Conservation (phyloP, 176 grass and related monocot genomes). For the Thalia dealbata region DNA sequence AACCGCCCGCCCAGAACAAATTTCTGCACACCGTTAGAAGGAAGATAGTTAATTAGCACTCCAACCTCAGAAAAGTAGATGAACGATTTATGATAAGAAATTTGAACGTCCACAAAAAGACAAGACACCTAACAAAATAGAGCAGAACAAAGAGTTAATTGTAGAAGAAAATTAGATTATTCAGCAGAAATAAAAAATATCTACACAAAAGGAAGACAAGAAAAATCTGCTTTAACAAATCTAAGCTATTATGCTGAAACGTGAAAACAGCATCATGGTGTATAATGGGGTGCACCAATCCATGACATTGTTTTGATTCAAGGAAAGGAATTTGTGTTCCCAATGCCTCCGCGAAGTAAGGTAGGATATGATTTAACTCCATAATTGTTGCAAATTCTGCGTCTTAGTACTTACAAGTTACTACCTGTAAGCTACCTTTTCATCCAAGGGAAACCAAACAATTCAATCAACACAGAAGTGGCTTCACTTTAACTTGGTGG, state of each 20-base stretch:
- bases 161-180: no score
- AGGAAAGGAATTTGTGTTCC: not conserved
- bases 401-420: no score
- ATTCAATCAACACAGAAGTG: not conserved
- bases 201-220: no score
- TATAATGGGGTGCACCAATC: no score
- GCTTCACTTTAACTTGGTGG: not conserved
- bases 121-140: not conserved
- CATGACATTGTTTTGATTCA: not conserved
- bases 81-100: not conserved
- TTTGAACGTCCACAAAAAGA: not conserved
- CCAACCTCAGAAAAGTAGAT: not conserved
- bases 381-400: not conserved
- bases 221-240: no score
- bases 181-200: no score
- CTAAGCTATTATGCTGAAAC: no score
- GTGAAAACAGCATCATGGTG: no score
- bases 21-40: constrained; percentile 26
- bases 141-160: not conserved
- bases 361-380: not conserved
- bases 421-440: no score
- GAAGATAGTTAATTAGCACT: not conserved
- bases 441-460: no score
- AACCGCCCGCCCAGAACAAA: constrained; percentile 67
- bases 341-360: not conserved